Base-by-base conservation (phyloP, 495 filamentous ascomycete genomes). In the Aspergillus heteromorphus region DNA sequence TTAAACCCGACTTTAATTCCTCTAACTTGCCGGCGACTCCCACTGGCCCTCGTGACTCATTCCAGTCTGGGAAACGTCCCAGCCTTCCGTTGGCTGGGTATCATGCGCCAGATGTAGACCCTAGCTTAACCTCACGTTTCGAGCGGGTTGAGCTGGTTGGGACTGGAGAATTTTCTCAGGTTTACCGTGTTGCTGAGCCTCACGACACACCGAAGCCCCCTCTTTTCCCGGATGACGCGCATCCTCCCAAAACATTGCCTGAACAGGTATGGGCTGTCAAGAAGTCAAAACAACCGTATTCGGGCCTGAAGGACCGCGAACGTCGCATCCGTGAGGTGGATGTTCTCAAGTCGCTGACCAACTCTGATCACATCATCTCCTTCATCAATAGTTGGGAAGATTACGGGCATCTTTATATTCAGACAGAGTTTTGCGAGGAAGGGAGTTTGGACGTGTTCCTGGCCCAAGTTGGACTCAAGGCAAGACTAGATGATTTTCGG, bases 361-460 rank as follows among this genome's bases (percentile, higher is more conserved):
- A 83, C 21, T 83, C 84, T 42, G 90, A 93, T 61, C 92, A 97
- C 67, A 79, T 96, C 31, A 74, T 98, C 13, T 82, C 87, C 48
- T 84, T 92, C 49, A 71, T 89, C 40, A 83, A 92, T 55, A 84
- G 80, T 64, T 98, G 93, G 93, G 93, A 97, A 65, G 77, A 86
- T 30, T 81, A 85, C 50, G 73, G 75, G 36, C 83, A 89, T 57
- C 82, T 98, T 4, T 98, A 96, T 68, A 97, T 98, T 55, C 92
- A 96, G 72, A 97, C 92, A 0, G 95, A 97, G 58, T 98, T 82
- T 64, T 97, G 92, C 64, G 89, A 95, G 63, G 88, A 95, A 64
- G 93, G 93, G 8, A 95, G 88, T 55, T 71, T 98, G 45, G 87
- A 93, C 65, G 70, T 82, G 1, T 97, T 97, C 65, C 79, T 97